Conservation (phyloP, 2,329 filamentous ascomycete species). For the Bimuria novae-zelandiae region DNA sequence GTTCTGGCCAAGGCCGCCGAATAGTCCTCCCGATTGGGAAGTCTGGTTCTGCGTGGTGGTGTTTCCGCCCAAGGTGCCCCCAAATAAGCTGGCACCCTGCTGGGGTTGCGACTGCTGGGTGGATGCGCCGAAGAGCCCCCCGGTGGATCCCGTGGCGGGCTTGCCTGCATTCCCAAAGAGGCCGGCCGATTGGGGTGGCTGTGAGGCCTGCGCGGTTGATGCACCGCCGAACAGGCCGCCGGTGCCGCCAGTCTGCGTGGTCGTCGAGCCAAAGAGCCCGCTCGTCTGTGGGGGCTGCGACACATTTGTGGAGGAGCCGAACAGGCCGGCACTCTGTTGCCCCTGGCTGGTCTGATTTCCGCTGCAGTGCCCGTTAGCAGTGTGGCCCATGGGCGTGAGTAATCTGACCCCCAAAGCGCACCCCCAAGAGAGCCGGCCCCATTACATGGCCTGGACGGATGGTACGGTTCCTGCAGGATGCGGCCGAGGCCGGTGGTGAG, state of each 20-base stretch:
- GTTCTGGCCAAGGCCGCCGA: conserved; percentile 30
- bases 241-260: conserved; percentile 28
- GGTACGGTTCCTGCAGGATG: conserved; percentile 16
- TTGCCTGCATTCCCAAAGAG: conserved; percentile 47
- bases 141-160: conserved; percentile 31
- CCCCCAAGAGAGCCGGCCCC: conserved; percentile 7
- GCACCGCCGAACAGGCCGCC: conserved; percentile 29
- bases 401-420: background rate
- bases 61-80: conserved; percentile 35
- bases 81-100: conserved; percentile 38
- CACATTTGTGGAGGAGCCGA: conserved; percentile 28
- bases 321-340: conserved; percentile 36
- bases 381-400: conserved; percentile 5
- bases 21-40: conserved; percentile 40
- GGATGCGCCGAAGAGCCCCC: conserved; percentile 43
- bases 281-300: conserved; percentile 34
- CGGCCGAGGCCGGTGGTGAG: conserved; percentile 4
- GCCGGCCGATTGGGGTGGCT: conserved; percentile 34
- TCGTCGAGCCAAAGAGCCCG: conserved; percentile 32
- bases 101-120: conserved; percentile 35
- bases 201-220: conserved; percentile 18
- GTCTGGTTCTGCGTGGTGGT: conserved; percentile 27
- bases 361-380: conserved; percentile 33
- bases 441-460: conserved; percentile 9
- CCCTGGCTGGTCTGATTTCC: conserved; percentile 32